Evolutionary conservation across 352 stramenopile genomes (phyloP).

Genomic region (Globisporangium nagaii): DNA sequence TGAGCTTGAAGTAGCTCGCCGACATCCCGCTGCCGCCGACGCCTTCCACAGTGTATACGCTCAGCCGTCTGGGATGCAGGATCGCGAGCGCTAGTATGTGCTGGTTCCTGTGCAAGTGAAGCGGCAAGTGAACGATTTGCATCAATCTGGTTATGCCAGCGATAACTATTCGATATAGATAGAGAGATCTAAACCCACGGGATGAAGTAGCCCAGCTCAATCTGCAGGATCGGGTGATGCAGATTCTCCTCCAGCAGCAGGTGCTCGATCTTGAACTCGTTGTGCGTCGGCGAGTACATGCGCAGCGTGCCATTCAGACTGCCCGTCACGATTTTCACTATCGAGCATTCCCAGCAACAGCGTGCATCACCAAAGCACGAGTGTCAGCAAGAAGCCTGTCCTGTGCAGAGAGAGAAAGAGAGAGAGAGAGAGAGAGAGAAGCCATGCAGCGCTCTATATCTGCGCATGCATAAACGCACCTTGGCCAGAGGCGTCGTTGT

Average conservation of each 20-base stretch:
- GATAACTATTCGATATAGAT: too few relatives aligned
- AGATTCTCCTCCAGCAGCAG: slow-evolving; percentile 86
- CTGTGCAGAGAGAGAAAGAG: too few relatives aligned
- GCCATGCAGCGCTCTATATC: too few relatives aligned
- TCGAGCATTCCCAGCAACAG: not conserved
- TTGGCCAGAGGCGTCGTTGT: slow-evolving; percentile 67
- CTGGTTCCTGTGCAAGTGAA: slow-evolving; percentile 35
- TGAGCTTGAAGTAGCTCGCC: slow-evolving; percentile 81
- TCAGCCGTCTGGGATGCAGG: slow-evolving; percentile 76
- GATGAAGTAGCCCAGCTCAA: slow-evolving; percentile 82
- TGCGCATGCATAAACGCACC: too few relatives aligned
- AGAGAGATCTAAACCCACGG: slow-evolving; percentile 37
- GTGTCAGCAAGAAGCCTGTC: too few relatives aligned
- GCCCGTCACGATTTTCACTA: slow-evolving; percentile 88
- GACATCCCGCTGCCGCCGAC: slow-evolving; percentile 68
- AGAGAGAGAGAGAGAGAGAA: too few relatives aligned
- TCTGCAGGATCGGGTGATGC: slow-evolving; percentile 79
- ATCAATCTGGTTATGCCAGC: too few relatives aligned
- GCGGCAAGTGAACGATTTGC: too few relatives aligned
- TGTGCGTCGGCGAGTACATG: slow-evolving; percentile 75
- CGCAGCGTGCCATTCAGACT: slow-evolving; percentile 83
- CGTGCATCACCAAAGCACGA: not conserved
- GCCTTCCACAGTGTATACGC: slow-evolving; percentile 77
- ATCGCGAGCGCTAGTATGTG: slow-evolving; percentile 69
- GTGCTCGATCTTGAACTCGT: slow-evolving; percentile 86